phyloP scores from a whole-genome alignment of 345 rosid species.

The Carallia pectinifolia region DNA sequence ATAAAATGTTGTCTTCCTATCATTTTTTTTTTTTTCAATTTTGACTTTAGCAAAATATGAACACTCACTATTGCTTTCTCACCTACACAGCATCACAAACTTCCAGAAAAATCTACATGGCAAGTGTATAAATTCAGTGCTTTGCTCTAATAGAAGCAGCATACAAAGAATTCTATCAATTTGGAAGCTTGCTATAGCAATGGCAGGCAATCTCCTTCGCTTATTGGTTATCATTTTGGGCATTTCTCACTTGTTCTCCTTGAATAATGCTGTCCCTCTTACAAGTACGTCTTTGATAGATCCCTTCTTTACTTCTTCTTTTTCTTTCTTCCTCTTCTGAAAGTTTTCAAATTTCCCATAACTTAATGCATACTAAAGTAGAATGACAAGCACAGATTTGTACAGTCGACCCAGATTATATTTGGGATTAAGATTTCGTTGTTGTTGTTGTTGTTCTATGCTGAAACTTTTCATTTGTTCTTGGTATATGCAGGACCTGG shows the following conservation, averaged over 20 bases:
- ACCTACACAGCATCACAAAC: constrained; percentile 5
- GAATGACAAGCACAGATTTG: no score
- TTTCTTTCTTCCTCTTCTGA: background rate
- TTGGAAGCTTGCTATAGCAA: constrained; percentile 19
- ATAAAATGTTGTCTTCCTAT: constrained; percentile 9
- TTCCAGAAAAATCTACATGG: constrained; percentile 15
- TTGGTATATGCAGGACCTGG: constrained; percentile 36
- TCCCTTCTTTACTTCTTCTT: background rate
- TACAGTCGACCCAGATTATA: no score
- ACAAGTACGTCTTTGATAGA: constrained; percentile 36
- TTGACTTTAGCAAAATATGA: constrained; percentile 18
- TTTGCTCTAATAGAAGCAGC: background rate
- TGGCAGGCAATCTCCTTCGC: constrained; percentile 41
- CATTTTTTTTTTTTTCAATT: constrained; percentile 3
- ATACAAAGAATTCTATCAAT: background rate
- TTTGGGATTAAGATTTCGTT: no score
- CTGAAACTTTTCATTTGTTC: background rate
- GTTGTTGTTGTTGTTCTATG: no score
- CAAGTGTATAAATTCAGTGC: constrained; percentile 13
- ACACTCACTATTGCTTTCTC: background rate
- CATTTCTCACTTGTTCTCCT: constrained; percentile 31
- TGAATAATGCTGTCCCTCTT: constrained; percentile 33
- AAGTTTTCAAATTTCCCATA: background rate
- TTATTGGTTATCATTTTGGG: constrained; percentile 35
- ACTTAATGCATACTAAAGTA: no score